Conservation (phyloP, 129 eudicot species). For the Kitagawia praeruptora region DNA sequence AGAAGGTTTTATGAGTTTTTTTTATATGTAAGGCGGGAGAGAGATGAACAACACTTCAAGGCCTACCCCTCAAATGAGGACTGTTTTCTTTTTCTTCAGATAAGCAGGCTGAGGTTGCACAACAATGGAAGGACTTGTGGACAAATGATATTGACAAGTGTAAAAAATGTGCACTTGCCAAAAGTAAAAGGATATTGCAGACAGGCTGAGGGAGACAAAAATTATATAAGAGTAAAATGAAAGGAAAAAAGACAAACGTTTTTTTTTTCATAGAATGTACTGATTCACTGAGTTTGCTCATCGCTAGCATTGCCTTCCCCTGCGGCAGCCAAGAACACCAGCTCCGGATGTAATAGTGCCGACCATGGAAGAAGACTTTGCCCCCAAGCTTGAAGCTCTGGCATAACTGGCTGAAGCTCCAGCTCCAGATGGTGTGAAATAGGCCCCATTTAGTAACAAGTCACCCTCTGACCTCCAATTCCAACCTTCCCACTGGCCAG, state of each 20-base stretch:
- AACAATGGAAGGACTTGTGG: conserved; percentile 12
- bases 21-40: not conserved
- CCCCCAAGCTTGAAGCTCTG: conserved; percentile 79
- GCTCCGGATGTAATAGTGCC: conserved; percentile 59
- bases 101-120: conserved; percentile 53
- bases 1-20: conserved; percentile 4
- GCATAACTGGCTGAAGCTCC: conserved; percentile 76
- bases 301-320: conserved; percentile 53
- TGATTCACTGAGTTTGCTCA: not conserved
- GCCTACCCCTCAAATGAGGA: conserved; percentile 23
- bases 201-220: not conserved
- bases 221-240: not conserved
- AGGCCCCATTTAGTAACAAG: conserved; percentile 73
- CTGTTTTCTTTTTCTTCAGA: conserved; percentile 19
- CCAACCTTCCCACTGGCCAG: conserved; percentile 66
- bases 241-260: not conserved
- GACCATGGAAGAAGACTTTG: conserved; percentile 73
- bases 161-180: conserved; percentile 10
- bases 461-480: conserved; percentile 94
- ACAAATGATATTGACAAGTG: conserved; percentile 11
- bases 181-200: not conserved
- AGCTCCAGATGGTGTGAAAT: conserved; percentile 69
- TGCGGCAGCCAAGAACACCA: conserved; percentile 62
- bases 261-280: not conserved
- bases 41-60: conserved; percentile 45